Conservation (phyloP, 768 basidiomycete species). For the Hericium alpestre region DNA sequence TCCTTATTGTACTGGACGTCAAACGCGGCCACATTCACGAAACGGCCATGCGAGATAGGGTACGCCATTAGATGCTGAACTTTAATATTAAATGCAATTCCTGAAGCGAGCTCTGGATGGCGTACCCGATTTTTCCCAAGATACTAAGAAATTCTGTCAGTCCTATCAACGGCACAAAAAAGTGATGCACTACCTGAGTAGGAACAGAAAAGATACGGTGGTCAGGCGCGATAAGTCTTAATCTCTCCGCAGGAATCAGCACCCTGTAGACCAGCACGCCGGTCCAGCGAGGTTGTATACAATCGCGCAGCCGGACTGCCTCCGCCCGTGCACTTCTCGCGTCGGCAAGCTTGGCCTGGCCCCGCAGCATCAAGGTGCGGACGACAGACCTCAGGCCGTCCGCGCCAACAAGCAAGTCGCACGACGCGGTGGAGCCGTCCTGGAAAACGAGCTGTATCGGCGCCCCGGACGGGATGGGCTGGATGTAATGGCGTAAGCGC, state of each 20-base stretch:
- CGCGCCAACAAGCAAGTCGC: conserved; percentile 62
- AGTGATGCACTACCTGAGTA: conserved; percentile 30
- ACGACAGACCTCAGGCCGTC: conserved; percentile 54
- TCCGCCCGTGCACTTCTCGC: conserved; percentile 19
- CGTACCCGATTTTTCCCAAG: conserved; percentile 29
- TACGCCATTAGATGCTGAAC: conserved; percentile 51
- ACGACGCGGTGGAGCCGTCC: conserved; percentile 48
- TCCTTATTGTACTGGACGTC: conserved; percentile 4
- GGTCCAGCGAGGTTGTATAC: conserved; percentile 46
- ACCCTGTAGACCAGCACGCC: conserved; percentile 51
- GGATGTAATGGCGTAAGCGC: conserved; percentile 46
- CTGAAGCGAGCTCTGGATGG: conserved; percentile 26
- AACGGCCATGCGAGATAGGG: conserved; percentile 45
- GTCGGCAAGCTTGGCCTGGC: conserved; percentile 16
- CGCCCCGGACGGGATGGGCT: conserved; percentile 29
- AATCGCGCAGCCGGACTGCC: conserved; percentile 27
- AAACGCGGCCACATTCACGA: conserved; percentile 33
- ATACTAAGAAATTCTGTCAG: conserved; percentile 31
- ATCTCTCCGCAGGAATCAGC: conserved; percentile 40
- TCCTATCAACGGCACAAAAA: background rate
- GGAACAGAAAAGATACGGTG: conserved; percentile 39
- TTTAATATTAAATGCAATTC: background rate
- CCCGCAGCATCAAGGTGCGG: conserved; percentile 25
- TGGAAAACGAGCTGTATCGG: conserved; percentile 38
- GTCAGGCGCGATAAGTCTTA: conserved; percentile 31